Conservation (phyloP, 2,329 filamentous ascomycete genomes). For the Falciphora oryzae region DNA sequence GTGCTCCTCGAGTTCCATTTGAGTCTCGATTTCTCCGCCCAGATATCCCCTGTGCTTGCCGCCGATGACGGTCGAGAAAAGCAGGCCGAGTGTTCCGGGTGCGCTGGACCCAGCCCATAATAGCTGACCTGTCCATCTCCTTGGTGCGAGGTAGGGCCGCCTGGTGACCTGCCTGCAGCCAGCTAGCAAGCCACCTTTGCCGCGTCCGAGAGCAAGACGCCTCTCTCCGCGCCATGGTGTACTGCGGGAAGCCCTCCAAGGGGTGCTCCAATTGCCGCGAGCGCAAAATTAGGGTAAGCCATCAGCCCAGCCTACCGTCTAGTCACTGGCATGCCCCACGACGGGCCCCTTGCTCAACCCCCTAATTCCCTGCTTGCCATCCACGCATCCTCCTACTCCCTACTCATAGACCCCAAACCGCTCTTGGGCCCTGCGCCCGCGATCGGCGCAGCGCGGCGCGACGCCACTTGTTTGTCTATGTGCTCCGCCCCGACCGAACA, state of each 20-base stretch:
- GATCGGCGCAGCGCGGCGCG: conserved; percentile 8
- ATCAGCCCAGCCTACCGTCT: too few relatives aligned
- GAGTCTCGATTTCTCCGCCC: not conserved
- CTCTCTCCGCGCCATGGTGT: conserved; percentile 39
- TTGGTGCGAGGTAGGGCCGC: too few relatives aligned
- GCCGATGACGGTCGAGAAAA: too few relatives aligned
- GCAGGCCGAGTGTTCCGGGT: too few relatives aligned
- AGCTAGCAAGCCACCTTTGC: not conserved
- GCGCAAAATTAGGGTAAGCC: conserved; percentile 49
- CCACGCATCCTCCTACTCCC: too few relatives aligned
- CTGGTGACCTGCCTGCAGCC: too few relatives aligned
- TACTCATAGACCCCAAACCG: too few relatives aligned
- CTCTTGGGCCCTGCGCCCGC: too few relatives aligned
- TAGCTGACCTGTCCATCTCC: not conserved
- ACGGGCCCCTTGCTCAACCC: too few relatives aligned
- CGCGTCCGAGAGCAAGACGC: not conserved
- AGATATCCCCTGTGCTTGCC: too few relatives aligned
- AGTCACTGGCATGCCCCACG: too few relatives aligned
- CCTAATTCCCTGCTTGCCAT: too few relatives aligned
- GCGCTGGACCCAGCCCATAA: not conserved
- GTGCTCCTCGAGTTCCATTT: not conserved
- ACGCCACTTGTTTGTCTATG: conserved; percentile 10
- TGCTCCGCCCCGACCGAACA: not conserved
- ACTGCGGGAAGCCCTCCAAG: conserved; percentile 52
- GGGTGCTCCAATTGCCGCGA: conserved; percentile 50